Percentiles rank a stretch among this genome's conserved stretches.
Evolutionary conservation across 371 early-diverging fungal genomes (phyloP).

Genomic region (Amoeboaphelidium protococcarum): DNA sequence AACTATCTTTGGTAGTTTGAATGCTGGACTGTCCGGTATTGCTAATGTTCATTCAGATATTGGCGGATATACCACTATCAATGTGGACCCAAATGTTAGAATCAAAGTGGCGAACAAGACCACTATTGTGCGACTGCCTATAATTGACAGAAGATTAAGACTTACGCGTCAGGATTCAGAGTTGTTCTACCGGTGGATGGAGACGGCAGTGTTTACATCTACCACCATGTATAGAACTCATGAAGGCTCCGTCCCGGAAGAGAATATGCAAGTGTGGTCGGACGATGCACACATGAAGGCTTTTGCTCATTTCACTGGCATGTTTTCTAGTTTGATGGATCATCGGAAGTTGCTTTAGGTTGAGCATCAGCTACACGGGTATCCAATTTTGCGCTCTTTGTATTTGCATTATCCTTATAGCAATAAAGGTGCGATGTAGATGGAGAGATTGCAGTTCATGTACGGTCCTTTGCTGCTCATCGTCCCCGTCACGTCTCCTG

Average conservation of each 20-base stretch:
- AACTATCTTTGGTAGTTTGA: not conserved
- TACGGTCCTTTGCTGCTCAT: not conserved
- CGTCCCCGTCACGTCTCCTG: not conserved
- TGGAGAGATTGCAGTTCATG: not conserved
- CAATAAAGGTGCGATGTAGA: not conserved
- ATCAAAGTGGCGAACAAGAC: constrained; percentile 2
- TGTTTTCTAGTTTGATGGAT: constrained; percentile 9
- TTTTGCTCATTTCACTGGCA: constrained; percentile 12
- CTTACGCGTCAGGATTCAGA: constrained; percentile 6
- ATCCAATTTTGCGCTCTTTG: constrained; percentile 20
- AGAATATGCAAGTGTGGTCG: constrained; percentile 22
- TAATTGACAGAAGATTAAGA: not conserved
- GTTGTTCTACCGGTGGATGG: constrained; percentile 22
- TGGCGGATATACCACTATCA: constrained; percentile 18
- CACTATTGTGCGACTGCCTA: not conserved
- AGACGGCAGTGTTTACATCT: constrained; percentile 14
- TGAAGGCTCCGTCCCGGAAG: constrained; percentile 18
- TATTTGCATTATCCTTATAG: constrained; percentile 20
- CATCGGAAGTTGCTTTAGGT: constrained; percentile 15
- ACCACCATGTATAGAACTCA: constrained; percentile 18
- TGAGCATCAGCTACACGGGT: constrained; percentile 20
- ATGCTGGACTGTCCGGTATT: constrained; percentile 12
- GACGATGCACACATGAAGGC: constrained; percentile 11
- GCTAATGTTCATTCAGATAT: constrained; percentile 19
- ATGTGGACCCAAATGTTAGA: constrained; percentile 10